Conservation (phyloP, 1,284 basidiomycete species). For the Ceratobasidium sp. region DNA sequence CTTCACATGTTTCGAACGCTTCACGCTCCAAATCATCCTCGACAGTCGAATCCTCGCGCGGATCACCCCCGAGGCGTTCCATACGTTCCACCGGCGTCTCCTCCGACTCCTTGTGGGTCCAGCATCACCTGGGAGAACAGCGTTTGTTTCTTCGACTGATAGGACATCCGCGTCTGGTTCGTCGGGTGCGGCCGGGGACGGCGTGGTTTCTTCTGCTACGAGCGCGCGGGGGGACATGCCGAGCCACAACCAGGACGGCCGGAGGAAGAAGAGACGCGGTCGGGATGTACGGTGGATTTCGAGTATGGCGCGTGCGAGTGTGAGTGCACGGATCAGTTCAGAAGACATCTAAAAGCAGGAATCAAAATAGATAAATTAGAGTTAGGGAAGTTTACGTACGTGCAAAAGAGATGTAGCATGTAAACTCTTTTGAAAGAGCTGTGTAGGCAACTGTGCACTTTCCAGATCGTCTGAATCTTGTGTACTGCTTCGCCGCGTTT, state of each 20-base stretch:
- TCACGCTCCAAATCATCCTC: constrained; percentile 25
- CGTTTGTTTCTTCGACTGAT: constrained; percentile 7
- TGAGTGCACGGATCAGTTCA: constrained; percentile 29
- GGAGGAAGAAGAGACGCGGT: constrained; percentile 63
- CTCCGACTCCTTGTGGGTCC: background rate
- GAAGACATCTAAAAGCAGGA: constrained; percentile 18
- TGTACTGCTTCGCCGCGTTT: background rate
- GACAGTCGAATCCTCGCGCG: constrained; percentile 22
- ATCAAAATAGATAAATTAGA: background rate
- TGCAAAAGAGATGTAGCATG: constrained; percentile 33
- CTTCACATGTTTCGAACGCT: constrained; percentile 37
- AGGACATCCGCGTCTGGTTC: constrained; percentile 24
- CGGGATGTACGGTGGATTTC: constrained; percentile 55
- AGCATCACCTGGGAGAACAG: background rate
- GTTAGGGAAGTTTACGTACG: constrained; percentile 8
- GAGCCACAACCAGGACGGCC: constrained; percentile 63
- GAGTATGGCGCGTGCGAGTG: constrained; percentile 56
- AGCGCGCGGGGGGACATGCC: constrained; percentile 60
- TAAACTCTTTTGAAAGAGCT: constrained; percentile 41
- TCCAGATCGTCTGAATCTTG: background rate
- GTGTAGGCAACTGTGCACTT: background rate
- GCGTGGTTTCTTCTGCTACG: background rate
- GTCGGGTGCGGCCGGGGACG: background rate
- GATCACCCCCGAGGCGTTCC: background rate
- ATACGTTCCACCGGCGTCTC: background rate